Evolutionary conservation across 139 green algal species (phyloP), one percentile per base, ranked within the genome.

Genomic region (Chlamydomonas eustigma): DNA sequence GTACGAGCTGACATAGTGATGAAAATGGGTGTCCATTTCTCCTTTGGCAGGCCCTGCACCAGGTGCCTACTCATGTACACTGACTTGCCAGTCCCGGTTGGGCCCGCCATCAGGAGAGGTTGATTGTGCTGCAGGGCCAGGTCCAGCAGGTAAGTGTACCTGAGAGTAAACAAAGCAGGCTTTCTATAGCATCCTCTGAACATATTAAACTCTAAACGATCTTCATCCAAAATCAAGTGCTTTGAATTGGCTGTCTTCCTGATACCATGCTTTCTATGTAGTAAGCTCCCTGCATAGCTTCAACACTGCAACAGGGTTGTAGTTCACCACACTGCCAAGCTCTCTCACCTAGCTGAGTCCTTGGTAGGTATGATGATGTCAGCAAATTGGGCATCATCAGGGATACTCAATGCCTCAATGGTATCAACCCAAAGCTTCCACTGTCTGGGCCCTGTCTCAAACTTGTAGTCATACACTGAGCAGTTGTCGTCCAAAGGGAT

Each of bases 121-220:
- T 90, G 80, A 2, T 67, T 32, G 68, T 90, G 71, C 8, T 78
- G 38, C 0, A 94, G 39, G 0, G 84, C 87, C 33, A 80, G 65
- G 78, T 93, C 84, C n/a, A 94, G 80, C 37, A 93, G 78, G 83
- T 84, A 92, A 2, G 88, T 88, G 85, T 92, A 94, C 38, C 44
- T 58, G 44, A 18, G 12, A 58, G 44, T 12, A 58, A 58, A 18
- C 12, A 18, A 58, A 18, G 12, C 12, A 58, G 44, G 44, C 12
- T 58, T 18, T 28, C 12, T 12, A 58, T n/a, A n/a, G n/a, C n/a
- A n/a, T n/a, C n/a, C n/a, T n/a, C n/a, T n/a, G n/a, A n/a, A n/a
- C n/a, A n/a, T n/a, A n/a, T n/a, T n/a, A n/a, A n/a, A n/a, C n/a
- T n/a, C n/a, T n/a, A n/a, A n/a, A n/a, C n/a, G n/a, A n/a, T n/a